Conservation (phyloP, 2,329 filamentous ascomycete genomes). For the Colletotrichum sp. region DNA sequence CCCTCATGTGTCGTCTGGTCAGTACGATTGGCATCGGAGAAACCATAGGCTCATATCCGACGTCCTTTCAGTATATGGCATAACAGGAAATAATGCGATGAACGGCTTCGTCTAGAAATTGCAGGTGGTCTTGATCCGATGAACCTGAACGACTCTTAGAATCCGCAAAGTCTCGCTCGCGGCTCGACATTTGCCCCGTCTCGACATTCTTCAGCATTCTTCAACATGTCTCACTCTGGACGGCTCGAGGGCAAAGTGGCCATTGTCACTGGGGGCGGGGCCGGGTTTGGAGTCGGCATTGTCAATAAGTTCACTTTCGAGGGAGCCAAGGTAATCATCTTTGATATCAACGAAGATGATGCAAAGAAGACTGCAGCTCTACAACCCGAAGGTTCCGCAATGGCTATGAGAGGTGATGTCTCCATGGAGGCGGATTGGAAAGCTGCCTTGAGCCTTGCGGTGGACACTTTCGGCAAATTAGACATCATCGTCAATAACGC, state of each 20-base stretch:
- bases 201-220: neutral
- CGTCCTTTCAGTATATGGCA: neutral
- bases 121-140: neutral
- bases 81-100: neutral
- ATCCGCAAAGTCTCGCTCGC: neutral
- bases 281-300: neutral
- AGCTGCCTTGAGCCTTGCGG: neutral
- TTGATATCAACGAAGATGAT: neutral
- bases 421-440: neutral
- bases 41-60: neutral
- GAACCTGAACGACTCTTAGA: accelerated
- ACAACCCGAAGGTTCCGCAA: neutral
- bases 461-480: neutral
- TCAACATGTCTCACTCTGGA: neutral
- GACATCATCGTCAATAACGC: neutral
- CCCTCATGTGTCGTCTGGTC: neutral
- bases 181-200: neutral
- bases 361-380: neutral
- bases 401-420: neutral
- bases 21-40: neutral
- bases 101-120: neutral
- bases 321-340: neutral
- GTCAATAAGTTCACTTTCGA: neutral
- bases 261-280: neutral
- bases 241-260: neutral